These are phyloP conservation scores for Avena eriantha DNA, from an alignment of 176 grass and related monocot species.

Conservation along the genomic window DNA sequence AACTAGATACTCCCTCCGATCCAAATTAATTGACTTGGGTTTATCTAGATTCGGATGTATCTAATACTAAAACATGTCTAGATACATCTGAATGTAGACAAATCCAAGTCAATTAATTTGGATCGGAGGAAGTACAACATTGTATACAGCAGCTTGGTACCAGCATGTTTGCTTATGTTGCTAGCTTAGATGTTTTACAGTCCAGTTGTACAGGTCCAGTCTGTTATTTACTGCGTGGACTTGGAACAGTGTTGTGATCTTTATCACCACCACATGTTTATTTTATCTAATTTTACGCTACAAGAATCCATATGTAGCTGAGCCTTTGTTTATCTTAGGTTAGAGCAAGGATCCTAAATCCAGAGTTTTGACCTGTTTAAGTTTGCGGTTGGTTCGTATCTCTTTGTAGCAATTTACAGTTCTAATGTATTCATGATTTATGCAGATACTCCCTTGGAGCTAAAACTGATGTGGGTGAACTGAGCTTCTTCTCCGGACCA, in stretches of 20 bases:
- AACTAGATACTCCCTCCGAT: too few species aligned
- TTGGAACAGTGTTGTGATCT: not conserved
- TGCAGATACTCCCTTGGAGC: conserved; percentile 69
- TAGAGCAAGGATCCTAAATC: not conserved
- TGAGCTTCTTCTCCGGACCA: conserved; percentile 80
- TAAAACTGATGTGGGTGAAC: conserved; percentile 66
- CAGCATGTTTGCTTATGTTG: not conserved
- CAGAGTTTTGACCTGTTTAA: not conserved
- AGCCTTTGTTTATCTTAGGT: not conserved
- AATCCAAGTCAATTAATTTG: too few species aligned
- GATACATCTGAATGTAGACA: too few species aligned
- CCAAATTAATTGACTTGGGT: too few species aligned
- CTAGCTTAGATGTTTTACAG: not conserved
- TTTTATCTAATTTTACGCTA: not conserved
- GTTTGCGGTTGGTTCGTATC: not conserved
- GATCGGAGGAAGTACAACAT: too few species aligned
- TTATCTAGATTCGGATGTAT: too few species aligned
- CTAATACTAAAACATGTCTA: too few species aligned
- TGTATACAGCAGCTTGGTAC: not conserved
- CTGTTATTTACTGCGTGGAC: not conserved
- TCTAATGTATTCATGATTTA: not conserved
- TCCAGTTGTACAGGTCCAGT: not conserved
- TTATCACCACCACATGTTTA: not conserved
- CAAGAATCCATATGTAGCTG: not conserved
- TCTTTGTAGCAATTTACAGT: not conserved